A percentile compares a stretch with the other conserved stretches of the same genome.
Evolutionary conservation across 2,329 filamentous ascomycete genomes (phyloP).

Genomic region (Neopestalotiopsis rosae): DNA sequence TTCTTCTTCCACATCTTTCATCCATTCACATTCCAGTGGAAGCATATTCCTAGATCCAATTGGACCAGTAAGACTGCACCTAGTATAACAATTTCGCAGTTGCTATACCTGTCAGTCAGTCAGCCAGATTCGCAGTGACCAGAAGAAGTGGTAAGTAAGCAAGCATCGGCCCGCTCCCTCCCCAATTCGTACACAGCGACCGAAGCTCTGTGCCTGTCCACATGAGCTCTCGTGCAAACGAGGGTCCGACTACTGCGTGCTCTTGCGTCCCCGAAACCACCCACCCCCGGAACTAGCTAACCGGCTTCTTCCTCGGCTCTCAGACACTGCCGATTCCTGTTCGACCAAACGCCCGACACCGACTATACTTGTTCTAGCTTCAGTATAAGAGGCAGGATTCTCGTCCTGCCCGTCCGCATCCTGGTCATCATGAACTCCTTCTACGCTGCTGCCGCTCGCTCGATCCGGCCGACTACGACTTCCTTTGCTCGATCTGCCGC

Average conservation of each 20-base stretch:
- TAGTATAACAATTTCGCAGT: neutral
- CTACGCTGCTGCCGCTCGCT: constrained; percentile 33
- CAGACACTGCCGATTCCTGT: constrained; percentile 1
- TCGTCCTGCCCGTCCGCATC: neutral
- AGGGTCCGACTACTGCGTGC: neutral
- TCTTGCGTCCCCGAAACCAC: constrained; percentile 9
- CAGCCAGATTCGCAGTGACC: neutral
- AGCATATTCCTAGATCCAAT: neutral
- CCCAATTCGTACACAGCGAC: neutral
- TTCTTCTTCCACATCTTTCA: neutral
- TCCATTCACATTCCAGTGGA: neutral
- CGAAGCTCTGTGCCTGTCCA: too few species aligned
- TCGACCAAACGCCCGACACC: neutral
- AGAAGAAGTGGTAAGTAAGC: neutral
- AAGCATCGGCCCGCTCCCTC: neutral
- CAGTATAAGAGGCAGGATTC: constrained; percentile 7
- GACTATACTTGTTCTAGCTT: constrained; percentile 16
- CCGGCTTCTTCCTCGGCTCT: constrained; percentile 26
- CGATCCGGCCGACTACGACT: constrained; percentile 33
- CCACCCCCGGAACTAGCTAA: constrained; percentile 19
- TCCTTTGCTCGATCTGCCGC: constrained; percentile 33
- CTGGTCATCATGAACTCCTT: constrained; percentile 32
- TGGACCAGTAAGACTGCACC: neutral
- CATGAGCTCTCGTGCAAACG: too few species aligned
- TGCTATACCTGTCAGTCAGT: neutral